Conservation (phyloP, 495 filamentous ascomycete genomes). For the Aspergillus ostianus region DNA sequence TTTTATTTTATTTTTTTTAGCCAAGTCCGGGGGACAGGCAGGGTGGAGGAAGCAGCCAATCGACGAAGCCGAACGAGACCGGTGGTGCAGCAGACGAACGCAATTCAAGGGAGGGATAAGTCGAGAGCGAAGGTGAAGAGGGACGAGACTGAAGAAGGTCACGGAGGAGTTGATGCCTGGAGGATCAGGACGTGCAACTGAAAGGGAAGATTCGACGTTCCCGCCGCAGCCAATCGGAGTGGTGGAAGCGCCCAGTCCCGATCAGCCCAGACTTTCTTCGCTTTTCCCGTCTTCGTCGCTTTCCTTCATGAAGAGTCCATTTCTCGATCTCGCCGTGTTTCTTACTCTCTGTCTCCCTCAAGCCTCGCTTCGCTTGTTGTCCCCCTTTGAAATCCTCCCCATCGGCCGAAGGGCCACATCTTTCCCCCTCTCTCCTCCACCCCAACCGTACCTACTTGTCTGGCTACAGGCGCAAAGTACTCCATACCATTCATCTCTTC, state of each 20-base stretch:
- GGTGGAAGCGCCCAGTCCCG: slow-evolving; percentile 27
- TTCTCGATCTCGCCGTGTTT: neutral
- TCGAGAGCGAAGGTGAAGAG: too few relatives aligned
- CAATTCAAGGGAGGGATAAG: neutral
- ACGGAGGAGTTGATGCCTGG: slow-evolving; percentile 1
- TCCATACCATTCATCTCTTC: neutral
- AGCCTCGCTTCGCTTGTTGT: too few relatives aligned
- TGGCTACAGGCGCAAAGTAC: neutral
- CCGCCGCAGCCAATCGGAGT: slow-evolving; percentile 44
- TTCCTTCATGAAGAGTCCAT: too few relatives aligned
- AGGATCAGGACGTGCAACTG: slow-evolving; percentile 8
- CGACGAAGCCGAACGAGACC: neutral
- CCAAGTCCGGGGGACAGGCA: neutral
- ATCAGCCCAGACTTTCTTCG: neutral
- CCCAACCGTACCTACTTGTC: too few relatives aligned
- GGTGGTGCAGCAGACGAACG: neutral
- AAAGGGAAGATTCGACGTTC: slow-evolving; percentile 38
- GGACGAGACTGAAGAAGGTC: neutral
- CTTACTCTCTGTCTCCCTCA: neutral
- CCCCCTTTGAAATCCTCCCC: too few relatives aligned
- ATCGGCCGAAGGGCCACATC: too few relatives aligned
- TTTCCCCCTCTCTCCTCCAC: too few relatives aligned
- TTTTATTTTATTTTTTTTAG: neutral
- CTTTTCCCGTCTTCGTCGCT: neutral
- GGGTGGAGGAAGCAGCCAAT: neutral